Base-by-base conservation (phyloP, 768 basidiomycete species). In the Kwoniella bestiolae region DNA sequence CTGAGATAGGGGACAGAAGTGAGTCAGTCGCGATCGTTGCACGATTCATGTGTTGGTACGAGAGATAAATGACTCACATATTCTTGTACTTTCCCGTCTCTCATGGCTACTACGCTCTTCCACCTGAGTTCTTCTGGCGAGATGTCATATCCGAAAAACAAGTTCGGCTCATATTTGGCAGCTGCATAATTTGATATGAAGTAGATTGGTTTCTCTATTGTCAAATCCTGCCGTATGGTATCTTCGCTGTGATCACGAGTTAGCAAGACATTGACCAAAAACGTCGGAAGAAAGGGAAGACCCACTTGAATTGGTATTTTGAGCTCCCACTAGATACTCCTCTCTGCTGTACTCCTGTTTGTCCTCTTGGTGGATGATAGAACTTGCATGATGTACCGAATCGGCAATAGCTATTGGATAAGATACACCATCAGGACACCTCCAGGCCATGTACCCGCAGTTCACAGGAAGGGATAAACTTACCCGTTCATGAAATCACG, bases 61-160 rank as follows among this genome's bases (percentile, higher is more conserved):
- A n/a, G n/a, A n/a, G n/a, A n/a, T n/a, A n/a, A n/a, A n/a, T 16
- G 12, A 83, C 89, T 68, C 69, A 91, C 92, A 79, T 93, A 93
- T 83, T 87, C 87, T 41, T 85, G 83, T 6, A 83, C 69, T 53
- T 84, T 87, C 21, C 87, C 87, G 7, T 83, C 82, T 65, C 84
- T 83, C 23, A 85, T 68, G 0, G 90, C 89, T 7, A 83, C 79
- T 2, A 84, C 83, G 5, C 90, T 90, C 67, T 85, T 87, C 38
- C 89, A 82, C 47, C 90, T 85, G 49, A 94, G 81, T 79, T 96
- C 93, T 73, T 94, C 93, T 0, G 86, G 86, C 0, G 88, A 90
- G 66, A 89, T 84, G 68, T 96, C 92, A 32, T 89, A 79, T 2
- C 86, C 88, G 8, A 81, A 60, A 18, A 96, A 78, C 5, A 94